phyloP scores from a whole-genome alignment of 129 eudicot species.

The Kitagawia praeruptora region DNA sequence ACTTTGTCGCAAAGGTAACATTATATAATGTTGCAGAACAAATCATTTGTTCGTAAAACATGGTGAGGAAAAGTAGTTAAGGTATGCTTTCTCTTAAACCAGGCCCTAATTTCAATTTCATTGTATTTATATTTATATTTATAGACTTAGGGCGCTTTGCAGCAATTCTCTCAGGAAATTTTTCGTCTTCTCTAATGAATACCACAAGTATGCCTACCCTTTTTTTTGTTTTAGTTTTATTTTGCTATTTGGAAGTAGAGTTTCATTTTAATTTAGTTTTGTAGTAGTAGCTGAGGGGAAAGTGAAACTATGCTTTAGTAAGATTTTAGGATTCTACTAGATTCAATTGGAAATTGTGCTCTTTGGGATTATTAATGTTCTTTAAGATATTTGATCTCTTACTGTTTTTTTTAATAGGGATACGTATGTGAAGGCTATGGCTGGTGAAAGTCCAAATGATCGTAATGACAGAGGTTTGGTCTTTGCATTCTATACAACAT shows the following conservation, averaged over 20 bases:
- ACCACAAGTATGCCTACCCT: constrained; percentile 61
- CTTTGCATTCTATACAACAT: background rate
- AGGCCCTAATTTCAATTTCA: constrained; percentile 5
- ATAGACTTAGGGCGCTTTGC: constrained; percentile 77
- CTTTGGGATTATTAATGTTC: background rate
- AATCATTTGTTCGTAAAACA: too few species aligned
- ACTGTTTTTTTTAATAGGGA: constrained; percentile 36
- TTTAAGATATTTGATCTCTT: background rate
- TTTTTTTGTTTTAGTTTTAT: too few species aligned
- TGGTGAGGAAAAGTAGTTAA: too few species aligned
- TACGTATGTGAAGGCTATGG: constrained; percentile 79
- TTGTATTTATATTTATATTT: background rate
- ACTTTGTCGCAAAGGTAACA: constrained; percentile 79
- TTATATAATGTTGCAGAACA: too few species aligned
- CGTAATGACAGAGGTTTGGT: constrained; percentile 91
- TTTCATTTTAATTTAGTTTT: background rate
- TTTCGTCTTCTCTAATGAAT: constrained; percentile 82
- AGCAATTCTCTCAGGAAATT: constrained; percentile 63
- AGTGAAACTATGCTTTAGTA: background rate
- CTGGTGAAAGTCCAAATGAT: constrained; percentile 84
- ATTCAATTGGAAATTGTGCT: background rate
- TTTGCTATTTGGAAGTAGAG: background rate
- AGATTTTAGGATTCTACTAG: background rate
- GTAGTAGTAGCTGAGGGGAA: background rate
- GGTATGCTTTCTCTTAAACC: constrained; percentile 28